These are phyloP conservation scores for Phenoliferia sp. DNA, from an alignment of 1,284 basidiomycete species.

Conservation along the genomic window DNA sequence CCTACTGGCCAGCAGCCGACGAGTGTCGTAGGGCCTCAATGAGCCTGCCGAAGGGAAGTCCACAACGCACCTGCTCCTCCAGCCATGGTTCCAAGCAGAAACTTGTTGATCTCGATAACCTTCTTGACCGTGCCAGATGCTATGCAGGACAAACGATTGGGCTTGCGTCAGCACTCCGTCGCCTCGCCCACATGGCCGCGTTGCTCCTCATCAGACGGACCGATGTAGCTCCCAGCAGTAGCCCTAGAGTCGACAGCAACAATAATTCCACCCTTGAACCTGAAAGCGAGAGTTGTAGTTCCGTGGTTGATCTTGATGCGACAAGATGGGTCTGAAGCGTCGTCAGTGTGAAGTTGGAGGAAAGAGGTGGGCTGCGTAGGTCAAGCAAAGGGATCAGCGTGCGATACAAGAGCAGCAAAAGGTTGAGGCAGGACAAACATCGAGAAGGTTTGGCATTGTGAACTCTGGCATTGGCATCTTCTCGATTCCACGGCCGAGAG, in stretches of 20 bases:
- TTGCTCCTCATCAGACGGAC: slow-evolving; percentile 47
- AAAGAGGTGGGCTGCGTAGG: slow-evolving; percentile 72
- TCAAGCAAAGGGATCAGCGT: not conserved
- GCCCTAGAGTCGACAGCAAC: slow-evolving; percentile 97
- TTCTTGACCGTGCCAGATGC: slow-evolving; percentile 95
- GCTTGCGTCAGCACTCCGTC: not conserved
- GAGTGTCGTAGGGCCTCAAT: not conserved
- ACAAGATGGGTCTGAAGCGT: slow-evolving; percentile 79
- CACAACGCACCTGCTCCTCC: slow-evolving; percentile 78
- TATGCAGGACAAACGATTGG: slow-evolving; percentile 39
- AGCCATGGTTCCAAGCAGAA: slow-evolving; percentile 97
- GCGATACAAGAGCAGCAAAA: not conserved
- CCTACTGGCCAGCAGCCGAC: no score
- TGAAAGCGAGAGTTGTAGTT: slow-evolving; percentile 96
- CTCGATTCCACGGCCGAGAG: slow-evolving; percentile 30
- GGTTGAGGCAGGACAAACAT: slow-evolving; percentile 11
- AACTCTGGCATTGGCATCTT: slow-evolving; percentile 31
- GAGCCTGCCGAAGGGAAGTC: not conserved
- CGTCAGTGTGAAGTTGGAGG: slow-evolving; percentile 83
- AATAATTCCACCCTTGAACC: slow-evolving; percentile 93
- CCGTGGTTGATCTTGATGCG: slow-evolving; percentile 98
- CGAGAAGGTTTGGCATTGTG: slow-evolving; percentile 19
- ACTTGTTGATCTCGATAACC: slow-evolving; percentile 99
- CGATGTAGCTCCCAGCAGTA: slow-evolving; percentile 94
- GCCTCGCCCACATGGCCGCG: not conserved